phyloP scores from a whole-genome alignment of 2,329 filamentous ascomycete species.

The Penicillium concentricum region DNA sequence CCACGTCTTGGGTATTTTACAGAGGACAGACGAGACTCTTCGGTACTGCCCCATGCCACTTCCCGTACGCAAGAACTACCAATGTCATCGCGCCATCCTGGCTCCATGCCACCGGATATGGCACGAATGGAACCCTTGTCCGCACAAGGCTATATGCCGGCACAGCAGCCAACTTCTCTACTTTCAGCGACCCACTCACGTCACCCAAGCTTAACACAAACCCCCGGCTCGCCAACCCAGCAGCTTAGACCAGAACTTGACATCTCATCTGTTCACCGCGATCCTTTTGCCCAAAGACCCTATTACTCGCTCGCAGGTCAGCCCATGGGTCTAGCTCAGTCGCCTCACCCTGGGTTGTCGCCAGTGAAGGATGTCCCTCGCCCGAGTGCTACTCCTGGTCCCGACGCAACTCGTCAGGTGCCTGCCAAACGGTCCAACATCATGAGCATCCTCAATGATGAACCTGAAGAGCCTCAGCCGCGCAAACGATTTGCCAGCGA shows the following conservation, averaged over 20 bases:
- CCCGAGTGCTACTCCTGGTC: conserved; percentile 31
- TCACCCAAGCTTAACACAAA: conserved; percentile 35
- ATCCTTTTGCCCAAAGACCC: conserved; percentile 35
- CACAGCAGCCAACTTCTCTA: conserved; percentile 28
- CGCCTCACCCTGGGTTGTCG: conserved; percentile 30
- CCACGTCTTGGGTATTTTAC: conserved; percentile 47
- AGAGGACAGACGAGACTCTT: conserved; percentile 40
- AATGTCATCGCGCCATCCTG: conserved; percentile 32
- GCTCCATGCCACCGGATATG: conserved; percentile 29
- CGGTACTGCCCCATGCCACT: conserved; percentile 25
- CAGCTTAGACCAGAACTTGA: conserved; percentile 34
- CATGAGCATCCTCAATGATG: conserved; percentile 50
- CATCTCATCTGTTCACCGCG: conserved; percentile 35
- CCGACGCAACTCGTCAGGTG: conserved; percentile 41
- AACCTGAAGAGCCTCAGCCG: conserved; percentile 48
- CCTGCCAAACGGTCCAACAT: conserved; percentile 52
- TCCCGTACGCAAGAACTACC: conserved; percentile 31
- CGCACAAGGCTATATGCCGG: conserved; percentile 31
- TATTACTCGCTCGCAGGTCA: conserved; percentile 33
- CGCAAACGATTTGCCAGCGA: conserved; percentile 48
- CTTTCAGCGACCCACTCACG: conserved; percentile 36
- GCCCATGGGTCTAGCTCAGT: conserved; percentile 28
- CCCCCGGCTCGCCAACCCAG: conserved; percentile 37
- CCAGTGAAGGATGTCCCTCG: conserved; percentile 39
- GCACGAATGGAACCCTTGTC: conserved; percentile 36